Base-by-base conservation (phyloP, 2,329 filamentous ascomycete genomes). In the Ophiocordyceps sinensis region DNA sequence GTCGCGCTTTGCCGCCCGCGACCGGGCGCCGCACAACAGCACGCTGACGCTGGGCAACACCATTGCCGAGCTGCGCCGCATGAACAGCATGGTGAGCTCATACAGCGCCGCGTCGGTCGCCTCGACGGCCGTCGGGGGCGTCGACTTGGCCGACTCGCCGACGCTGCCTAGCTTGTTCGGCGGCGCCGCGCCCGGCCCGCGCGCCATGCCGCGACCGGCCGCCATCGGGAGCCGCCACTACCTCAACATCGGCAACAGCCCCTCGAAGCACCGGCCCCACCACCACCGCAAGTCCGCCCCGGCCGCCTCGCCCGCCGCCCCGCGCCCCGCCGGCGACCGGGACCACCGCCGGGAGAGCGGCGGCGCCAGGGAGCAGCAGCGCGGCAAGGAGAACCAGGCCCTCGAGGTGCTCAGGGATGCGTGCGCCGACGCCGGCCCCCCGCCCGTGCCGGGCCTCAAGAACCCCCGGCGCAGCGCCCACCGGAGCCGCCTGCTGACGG, bases 81-180 rank as follows among this genome's bases (percentile, higher is more conserved):
- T 75, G 71, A 75, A 77, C 57, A 74, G 68, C 54, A 56, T 67
- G 41, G 50, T 71, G 36, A 71, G 65, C 49, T 59, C 63, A 2
- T 59, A 62, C 42, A 70, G 67, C 56, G 53, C 55, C 15, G 58
- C 60, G 2, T 65, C 66, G 1, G 49, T 60, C 36, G 50, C 51
- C 2, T 63, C 56, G 8, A 50, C 51, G 13, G n/a, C 42, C 43
- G 39, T 47, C 28, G 31, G 45, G 28, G 32, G 42, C 21, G 31
- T 46, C 26, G 47, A 41, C 37, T 59, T 57, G 10, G 47, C 49
- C 0, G 57, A 59, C 10, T 66, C 63, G 34, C 61, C 64, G 2
- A 65, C 62, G 9, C 47, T 68, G 15, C 60, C 63, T 1, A 52
- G 48, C 0, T 51, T 66, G 14, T 48, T 64, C 21, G 60, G 60